Evolutionary conservation across 768 basidiomycete species (phyloP).

Genomic region (Kwoniella bestiolae): DNA sequence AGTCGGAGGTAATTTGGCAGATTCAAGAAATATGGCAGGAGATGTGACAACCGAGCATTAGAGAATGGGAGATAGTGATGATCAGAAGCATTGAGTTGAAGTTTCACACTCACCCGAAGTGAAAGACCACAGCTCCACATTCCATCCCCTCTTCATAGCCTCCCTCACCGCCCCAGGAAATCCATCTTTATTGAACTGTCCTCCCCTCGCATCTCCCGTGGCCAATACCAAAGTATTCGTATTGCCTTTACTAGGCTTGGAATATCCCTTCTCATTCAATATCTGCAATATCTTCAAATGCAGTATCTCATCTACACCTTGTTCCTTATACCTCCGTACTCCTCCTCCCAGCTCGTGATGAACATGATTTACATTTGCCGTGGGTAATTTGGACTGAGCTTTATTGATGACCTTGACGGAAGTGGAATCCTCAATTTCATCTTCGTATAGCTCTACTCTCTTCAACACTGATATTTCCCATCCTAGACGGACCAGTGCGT

Average conservation of each 20-base stretch:
- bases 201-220: conserved; percentile 90
- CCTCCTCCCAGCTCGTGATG: conserved; percentile 9
- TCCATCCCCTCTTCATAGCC: conserved; percentile 87
- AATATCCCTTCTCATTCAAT: conserved; percentile 61
- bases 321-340: conserved; percentile 64
- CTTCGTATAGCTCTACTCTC: conserved; percentile 49
- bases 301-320: conserved; percentile 92
- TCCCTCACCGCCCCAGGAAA: conserved; percentile 85
- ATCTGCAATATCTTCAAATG: conserved; percentile 91
- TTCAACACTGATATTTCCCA: conserved; percentile 55
- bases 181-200: conserved; percentile 90
- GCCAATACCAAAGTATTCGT: conserved; percentile 72
- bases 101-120: conserved; percentile 66
- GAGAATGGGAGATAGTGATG: no score
- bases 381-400: conserved; percentile 16
- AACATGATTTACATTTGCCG: neutral
- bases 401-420: conserved; percentile 29
- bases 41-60: no score
- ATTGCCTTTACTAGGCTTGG: conserved; percentile 58
- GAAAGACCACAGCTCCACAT: conserved; percentile 93
- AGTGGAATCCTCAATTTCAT: conserved; percentile 40
- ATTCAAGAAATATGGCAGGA: no score
- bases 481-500: conserved; percentile 50
- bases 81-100: no score
- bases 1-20: no score